These are phyloP conservation scores for Pseudoneurospora amorphoporcata DNA, from an alignment of 495 filamentous ascomycete genomes.

Conservation along the genomic window DNA sequence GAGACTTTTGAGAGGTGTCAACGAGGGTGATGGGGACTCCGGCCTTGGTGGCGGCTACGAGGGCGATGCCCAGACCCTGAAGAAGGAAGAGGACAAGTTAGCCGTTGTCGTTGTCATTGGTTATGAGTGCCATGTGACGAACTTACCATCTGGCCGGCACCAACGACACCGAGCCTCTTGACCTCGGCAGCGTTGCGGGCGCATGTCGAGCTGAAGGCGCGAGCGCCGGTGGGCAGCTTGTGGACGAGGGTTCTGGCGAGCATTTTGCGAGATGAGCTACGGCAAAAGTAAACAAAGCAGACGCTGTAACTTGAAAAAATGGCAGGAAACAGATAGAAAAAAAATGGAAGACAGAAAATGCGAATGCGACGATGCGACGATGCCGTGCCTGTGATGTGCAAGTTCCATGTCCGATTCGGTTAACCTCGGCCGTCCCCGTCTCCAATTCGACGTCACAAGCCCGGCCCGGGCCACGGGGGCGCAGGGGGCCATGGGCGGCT, in stretches of 20 bases:
- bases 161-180: constrained; percentile 83
- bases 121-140: not conserved
- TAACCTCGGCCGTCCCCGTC: constrained; percentile 30
- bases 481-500: not conserved
- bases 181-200: constrained; percentile 56
- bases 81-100: not conserved
- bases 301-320: not conserved
- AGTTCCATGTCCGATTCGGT: constrained; percentile 9
- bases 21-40: constrained; percentile 77
- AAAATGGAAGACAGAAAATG: not conserved
- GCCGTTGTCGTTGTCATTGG: not conserved
- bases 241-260: not conserved
- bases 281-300: not conserved
- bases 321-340: not conserved
- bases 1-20: constrained; percentile 73
- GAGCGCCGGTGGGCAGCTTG: constrained; percentile 25
- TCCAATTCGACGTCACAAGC: not conserved
- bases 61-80: constrained; percentile 92
- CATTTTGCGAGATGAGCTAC: not conserved
- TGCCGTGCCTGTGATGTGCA: not conserved
- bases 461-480: not conserved
- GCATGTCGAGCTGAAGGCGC: constrained; percentile 44
- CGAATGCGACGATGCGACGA: not conserved
- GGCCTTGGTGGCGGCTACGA: constrained; percentile 84
- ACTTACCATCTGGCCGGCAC: constrained; percentile 90